phyloP scores from a whole-genome alignment of 2,329 filamentous ascomycete species.

The Penicillium paneum region DNA sequence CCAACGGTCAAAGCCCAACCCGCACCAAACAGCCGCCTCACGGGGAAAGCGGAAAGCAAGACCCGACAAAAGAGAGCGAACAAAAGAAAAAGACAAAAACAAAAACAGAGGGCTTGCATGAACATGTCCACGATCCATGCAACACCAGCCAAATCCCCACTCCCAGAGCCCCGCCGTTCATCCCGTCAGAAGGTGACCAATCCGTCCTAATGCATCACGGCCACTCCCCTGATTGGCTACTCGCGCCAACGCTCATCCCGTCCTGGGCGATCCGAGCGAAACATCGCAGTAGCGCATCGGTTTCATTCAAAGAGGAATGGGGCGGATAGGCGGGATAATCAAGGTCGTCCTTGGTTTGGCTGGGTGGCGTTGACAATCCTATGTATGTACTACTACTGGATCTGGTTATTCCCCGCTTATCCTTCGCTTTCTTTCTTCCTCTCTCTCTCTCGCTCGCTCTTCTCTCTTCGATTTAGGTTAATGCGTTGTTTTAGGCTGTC shows the following conservation, averaged over 20 bases:
- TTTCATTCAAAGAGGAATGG: not conserved
- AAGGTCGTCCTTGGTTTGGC: not conserved
- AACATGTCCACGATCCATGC: conserved; percentile 8
- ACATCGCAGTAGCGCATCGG: not conserved
- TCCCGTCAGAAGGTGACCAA: conserved; percentile 19
- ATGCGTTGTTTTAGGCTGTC: not conserved
- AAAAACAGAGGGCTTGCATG: not conserved
- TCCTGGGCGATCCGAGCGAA: not conserved
- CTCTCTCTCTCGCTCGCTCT: not conserved
- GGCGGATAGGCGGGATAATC: not conserved
- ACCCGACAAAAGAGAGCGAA: not conserved
- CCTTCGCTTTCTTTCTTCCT: not conserved
- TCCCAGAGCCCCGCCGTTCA: conserved; percentile 22
- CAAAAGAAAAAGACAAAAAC: not conserved
- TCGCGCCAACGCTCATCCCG: conserved; percentile 6
- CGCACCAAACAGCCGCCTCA: not conserved
- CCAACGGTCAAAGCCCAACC: not conserved
- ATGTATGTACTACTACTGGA: not conserved
- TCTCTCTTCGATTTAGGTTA: not conserved
- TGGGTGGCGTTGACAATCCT: not conserved
- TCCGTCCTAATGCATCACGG: conserved; percentile 8
- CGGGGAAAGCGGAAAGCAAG: not conserved
- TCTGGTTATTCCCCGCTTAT: not conserved
- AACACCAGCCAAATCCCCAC: not conserved
- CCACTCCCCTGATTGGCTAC: conserved; percentile 9